These are phyloP conservation scores for Phyllosticta citribraziliensis DNA, from an alignment of 2,329 filamentous ascomycete genomes.

Conservation along the genomic window DNA sequence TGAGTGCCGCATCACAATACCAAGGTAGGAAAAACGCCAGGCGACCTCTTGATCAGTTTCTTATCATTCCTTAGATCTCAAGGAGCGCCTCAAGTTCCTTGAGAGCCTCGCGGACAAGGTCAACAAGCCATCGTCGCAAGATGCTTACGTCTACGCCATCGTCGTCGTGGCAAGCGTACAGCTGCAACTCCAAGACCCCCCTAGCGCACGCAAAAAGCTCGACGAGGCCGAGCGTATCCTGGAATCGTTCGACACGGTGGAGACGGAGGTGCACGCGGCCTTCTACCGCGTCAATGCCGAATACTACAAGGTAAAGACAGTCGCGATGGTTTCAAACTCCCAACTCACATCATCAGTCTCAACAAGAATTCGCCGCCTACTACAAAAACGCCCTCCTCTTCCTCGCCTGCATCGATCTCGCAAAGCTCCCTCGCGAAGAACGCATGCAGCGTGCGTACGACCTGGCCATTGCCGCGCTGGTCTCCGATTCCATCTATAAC, in stretches of 20 bases:
- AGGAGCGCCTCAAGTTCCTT: constrained; percentile 79
- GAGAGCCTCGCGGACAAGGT: constrained; percentile 77
- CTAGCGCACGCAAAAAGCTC: constrained; percentile 77
- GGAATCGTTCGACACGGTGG: constrained; percentile 87
- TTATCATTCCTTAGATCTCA: constrained; percentile 54
- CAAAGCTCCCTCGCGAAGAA: constrained; percentile 62
- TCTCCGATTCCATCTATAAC: constrained; percentile 96
- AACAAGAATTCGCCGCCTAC: constrained; percentile 89
- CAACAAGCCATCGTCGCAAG: constrained; percentile 84
- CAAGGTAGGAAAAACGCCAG: constrained; percentile 43
- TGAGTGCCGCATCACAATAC: constrained; percentile 80
- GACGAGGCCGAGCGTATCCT: constrained; percentile 80
- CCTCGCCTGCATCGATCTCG: constrained; percentile 86
- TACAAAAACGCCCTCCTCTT: constrained; percentile 97
- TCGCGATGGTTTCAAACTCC: not conserved
- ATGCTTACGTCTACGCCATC: constrained; percentile 89
- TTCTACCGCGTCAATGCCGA: constrained; percentile 94
- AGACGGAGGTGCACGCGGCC: constrained; percentile 87
- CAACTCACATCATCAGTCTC: constrained; percentile 39
- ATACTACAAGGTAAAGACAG: constrained; percentile 63
- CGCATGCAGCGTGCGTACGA: constrained; percentile 80
- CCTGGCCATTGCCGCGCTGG: constrained; percentile 80
- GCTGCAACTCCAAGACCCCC: constrained; percentile 66
- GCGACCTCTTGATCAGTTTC: not conserved
- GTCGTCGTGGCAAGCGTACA: constrained; percentile 84